Evolutionary conservation across 768 basidiomycete species (phyloP).

Genomic region (Brasilioporus rufonigricans): DNA sequence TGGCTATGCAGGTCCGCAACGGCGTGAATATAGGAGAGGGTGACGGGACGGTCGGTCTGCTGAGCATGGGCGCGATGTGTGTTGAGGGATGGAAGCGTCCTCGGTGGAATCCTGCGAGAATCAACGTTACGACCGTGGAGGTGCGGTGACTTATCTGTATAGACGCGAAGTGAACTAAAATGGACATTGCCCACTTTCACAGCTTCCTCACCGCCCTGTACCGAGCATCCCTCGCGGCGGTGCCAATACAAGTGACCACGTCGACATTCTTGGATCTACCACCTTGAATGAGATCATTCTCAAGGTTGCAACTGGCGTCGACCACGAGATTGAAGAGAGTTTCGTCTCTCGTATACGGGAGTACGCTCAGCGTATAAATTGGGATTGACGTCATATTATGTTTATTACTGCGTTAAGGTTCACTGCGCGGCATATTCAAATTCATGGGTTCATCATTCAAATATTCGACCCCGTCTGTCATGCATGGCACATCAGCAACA

Average conservation of each 20-base stretch:
- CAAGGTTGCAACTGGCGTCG: slow-evolving; percentile 83
- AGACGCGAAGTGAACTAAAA: not conserved
- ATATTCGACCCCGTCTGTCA: no score
- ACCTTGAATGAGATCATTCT: slow-evolving; percentile 87
- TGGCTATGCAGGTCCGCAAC: slow-evolving; percentile 52
- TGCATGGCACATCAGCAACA: no score
- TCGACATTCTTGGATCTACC: slow-evolving; percentile 80
- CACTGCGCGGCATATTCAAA: not conserved
- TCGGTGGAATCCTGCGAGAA: slow-evolving; percentile 91
- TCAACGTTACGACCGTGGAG: slow-evolving; percentile 84
- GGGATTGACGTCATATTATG: slow-evolving; percentile 53
- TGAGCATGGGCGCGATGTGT: slow-evolving; percentile 95
- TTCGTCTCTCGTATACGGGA: slow-evolving; percentile 78
- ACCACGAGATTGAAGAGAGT: slow-evolving; percentile 64
- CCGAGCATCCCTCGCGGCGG: slow-evolving; percentile 80
- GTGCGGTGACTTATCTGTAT: slow-evolving; percentile 41
- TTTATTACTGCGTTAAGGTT: not conserved
- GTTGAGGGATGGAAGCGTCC: slow-evolving; percentile 89
- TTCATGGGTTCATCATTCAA: slow-evolving; percentile 6
- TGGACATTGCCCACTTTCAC: slow-evolving; percentile 15
- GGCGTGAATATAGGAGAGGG: slow-evolving; percentile 95
- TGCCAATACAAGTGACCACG: slow-evolving; percentile 87
- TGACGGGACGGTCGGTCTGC: slow-evolving; percentile 86
- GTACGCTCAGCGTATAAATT: slow-evolving; percentile 69
- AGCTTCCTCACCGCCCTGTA: slow-evolving; percentile 81